These are phyloP conservation scores for Pythium aquatile DNA, from an alignment of 352 stramenopile species.

Conservation along the genomic window DNA sequence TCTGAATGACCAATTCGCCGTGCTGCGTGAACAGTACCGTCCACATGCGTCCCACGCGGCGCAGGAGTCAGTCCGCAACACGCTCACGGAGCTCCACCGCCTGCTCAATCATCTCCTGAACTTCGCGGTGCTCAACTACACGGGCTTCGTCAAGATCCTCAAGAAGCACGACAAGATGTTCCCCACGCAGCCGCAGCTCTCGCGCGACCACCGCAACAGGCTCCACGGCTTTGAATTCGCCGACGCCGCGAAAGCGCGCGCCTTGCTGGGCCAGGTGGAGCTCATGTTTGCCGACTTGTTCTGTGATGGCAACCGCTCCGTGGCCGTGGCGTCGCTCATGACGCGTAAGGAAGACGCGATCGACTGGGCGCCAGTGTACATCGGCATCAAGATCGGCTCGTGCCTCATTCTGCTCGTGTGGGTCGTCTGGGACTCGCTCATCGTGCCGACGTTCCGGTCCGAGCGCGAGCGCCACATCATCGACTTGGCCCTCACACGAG, in stretches of 20 bases:
- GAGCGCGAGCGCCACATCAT: slow-evolving; percentile 72
- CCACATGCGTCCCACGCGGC: slow-evolving; percentile 49
- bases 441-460: slow-evolving; percentile 73
- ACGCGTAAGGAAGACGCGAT: slow-evolving; percentile 73
- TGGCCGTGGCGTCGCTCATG: slow-evolving; percentile 80
- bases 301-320: slow-evolving; percentile 64
- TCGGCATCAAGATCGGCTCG: slow-evolving; percentile 81
- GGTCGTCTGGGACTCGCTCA: slow-evolving; percentile 95
- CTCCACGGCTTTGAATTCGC: slow-evolving; percentile 65
- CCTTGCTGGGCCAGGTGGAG: slow-evolving; percentile 61
- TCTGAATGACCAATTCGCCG: slow-evolving; percentile 78
- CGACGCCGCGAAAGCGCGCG: slow-evolving; percentile 45
- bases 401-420: slow-evolving; percentile 85
- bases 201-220: slow-evolving; percentile 37
- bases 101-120: slow-evolving; percentile 94
- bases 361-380: slow-evolving; percentile 80
- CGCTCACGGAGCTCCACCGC: slow-evolving; percentile 93
- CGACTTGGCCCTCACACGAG: slow-evolving; percentile 68
- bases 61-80: slow-evolving; percentile 91
- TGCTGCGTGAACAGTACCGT: slow-evolving; percentile 75
- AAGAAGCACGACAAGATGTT: slow-evolving; percentile 96
- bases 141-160: slow-evolving; percentile 96
- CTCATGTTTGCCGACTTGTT: slow-evolving; percentile 69
- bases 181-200: slow-evolving; percentile 38
- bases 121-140: slow-evolving; percentile 98